Conservation (phyloP, 73 alveolate genomes). For the Strombidium stylifer region DNA sequence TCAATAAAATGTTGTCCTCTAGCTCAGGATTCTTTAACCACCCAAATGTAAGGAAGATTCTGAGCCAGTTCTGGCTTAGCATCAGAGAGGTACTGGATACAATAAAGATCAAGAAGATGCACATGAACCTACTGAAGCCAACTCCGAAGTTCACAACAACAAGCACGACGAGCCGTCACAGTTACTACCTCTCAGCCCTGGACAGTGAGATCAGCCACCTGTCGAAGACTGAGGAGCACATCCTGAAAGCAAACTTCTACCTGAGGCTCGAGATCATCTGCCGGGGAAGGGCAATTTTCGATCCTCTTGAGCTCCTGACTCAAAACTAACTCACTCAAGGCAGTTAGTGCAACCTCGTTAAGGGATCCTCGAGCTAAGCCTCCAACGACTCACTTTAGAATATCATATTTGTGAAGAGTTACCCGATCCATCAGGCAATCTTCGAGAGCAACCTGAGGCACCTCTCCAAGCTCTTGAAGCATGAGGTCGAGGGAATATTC, state of each 20-base stretch:
- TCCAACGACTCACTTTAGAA: no score
- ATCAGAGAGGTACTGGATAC: not conserved
- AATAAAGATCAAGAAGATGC: not conserved
- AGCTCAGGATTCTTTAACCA: not conserved
- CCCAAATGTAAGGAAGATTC: not conserved
- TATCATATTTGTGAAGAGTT: no score
- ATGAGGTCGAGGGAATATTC: constrained; percentile 41
- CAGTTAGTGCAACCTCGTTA: no score
- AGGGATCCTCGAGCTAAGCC: no score
- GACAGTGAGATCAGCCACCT: no score
- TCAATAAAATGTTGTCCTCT: not conserved
- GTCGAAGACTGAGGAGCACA: no score
- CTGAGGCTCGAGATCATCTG: constrained; percentile 8
- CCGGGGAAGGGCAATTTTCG: constrained; percentile 26
- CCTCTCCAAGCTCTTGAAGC: constrained; percentile 26
- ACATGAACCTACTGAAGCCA: not conserved
- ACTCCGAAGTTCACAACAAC: not conserved
- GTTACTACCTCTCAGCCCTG: no score
- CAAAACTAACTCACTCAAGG: no score
- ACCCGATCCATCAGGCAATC: constrained; percentile 56
- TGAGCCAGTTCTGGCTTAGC: not conserved
- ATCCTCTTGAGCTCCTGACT: constrained; percentile 5
- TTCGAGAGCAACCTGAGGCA: constrained; percentile 54
- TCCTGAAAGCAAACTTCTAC: constrained; percentile 1
- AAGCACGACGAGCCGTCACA: no score